Percentiles rank a stretch among this genome's conserved stretches.
These are phyloP conservation scores for Phyllosticta citribraziliensis DNA, from an alignment of 2,329 filamentous ascomycete genomes.

Conservation along the genomic window DNA sequence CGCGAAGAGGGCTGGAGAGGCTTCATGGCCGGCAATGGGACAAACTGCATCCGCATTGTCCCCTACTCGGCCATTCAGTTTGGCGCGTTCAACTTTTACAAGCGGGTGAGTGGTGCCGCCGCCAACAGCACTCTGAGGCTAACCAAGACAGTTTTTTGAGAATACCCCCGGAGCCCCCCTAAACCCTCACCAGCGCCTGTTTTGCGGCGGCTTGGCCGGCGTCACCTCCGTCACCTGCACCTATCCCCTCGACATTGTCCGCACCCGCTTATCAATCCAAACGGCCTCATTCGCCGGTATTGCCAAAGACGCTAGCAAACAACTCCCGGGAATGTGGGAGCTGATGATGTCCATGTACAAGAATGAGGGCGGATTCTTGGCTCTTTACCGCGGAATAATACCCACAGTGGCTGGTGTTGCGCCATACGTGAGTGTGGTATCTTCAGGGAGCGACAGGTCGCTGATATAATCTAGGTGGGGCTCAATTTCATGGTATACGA, in stretches of 20 bases:
- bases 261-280: slow-evolving; percentile 90
- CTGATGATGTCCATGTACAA: slow-evolving; percentile 79
- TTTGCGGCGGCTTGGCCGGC: slow-evolving; percentile 86
- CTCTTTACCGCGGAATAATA: slow-evolving; percentile 88
- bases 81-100: slow-evolving; percentile 96
- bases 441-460: slow-evolving; percentile 31
- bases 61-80: slow-evolving; percentile 98
- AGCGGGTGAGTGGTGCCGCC: slow-evolving; percentile 54
- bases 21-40: slow-evolving; percentile 96
- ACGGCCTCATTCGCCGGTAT: slow-evolving; percentile 87
- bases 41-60: slow-evolving; percentile 96
- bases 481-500: slow-evolving; percentile 99
- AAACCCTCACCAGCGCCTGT: slow-evolving; percentile 60
- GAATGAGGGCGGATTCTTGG: slow-evolving; percentile 73
- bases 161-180: slow-evolving; percentile 63
- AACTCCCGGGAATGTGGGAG: slow-evolving; percentile 85
- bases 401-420: slow-evolving; percentile 93
- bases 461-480: slow-evolving; percentile 54
- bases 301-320: slow-evolving; percentile 31
- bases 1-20: slow-evolving; percentile 92
- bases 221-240: slow-evolving; percentile 93
- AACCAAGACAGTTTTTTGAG: slow-evolving; percentile 57
- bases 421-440: slow-evolving; percentile 54
- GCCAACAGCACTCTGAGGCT: not conserved
- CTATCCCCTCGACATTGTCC: slow-evolving; percentile 95